These are phyloP conservation scores for Fusarium devonianum DNA, from an alignment of 2,329 filamentous ascomycete genomes.

Conservation along the genomic window DNA sequence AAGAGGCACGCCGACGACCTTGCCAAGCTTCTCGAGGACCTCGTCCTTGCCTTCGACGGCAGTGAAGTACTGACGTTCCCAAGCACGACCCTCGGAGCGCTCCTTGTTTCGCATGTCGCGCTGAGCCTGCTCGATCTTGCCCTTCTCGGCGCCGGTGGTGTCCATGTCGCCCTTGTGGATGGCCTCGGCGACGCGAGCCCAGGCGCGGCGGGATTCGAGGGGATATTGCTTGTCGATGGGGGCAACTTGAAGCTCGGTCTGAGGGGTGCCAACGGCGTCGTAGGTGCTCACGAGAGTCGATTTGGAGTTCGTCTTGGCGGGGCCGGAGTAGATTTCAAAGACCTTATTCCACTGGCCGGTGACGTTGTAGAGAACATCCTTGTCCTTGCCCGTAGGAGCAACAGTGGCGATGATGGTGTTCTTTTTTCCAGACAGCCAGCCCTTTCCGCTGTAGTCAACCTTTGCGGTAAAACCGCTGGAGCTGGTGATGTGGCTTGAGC, in stretches of 20 bases:
- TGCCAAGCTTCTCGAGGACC: conserved; percentile 55
- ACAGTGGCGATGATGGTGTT: conserved; percentile 83
- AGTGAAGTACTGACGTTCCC: conserved; percentile 87
- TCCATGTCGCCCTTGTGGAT: conserved; percentile 88
- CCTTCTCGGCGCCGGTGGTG: conserved; percentile 77
- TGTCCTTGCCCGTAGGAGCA: conserved; percentile 74
- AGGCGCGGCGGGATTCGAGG: conserved; percentile 86
- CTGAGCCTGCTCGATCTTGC: conserved; percentile 89
- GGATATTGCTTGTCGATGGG: conserved; percentile 82
- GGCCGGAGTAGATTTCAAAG: conserved; percentile 78
- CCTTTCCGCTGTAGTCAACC: conserved; percentile 92
- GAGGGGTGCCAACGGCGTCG: conserved; percentile 62
- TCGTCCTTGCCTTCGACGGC: conserved; percentile 54
- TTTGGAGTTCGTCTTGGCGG: conserved; percentile 57
- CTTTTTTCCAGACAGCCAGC: conserved; percentile 95
- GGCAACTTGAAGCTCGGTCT: conserved; percentile 74
- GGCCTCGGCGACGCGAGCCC: conserved; percentile 82
- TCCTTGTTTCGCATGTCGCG: conserved; percentile 76
- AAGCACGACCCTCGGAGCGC: conserved; percentile 74
- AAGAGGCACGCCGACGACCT: conserved; percentile 54
- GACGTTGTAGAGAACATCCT: conserved; percentile 78
- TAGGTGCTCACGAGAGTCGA: conserved; percentile 64
- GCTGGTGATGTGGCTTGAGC: conserved; percentile 82
- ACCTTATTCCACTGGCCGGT: conserved; percentile 90
- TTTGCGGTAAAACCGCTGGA: conserved; percentile 86